Base-by-base conservation (phyloP, 2,329 filamentous ascomycete species). In the Aquanectria penicillioides region DNA sequence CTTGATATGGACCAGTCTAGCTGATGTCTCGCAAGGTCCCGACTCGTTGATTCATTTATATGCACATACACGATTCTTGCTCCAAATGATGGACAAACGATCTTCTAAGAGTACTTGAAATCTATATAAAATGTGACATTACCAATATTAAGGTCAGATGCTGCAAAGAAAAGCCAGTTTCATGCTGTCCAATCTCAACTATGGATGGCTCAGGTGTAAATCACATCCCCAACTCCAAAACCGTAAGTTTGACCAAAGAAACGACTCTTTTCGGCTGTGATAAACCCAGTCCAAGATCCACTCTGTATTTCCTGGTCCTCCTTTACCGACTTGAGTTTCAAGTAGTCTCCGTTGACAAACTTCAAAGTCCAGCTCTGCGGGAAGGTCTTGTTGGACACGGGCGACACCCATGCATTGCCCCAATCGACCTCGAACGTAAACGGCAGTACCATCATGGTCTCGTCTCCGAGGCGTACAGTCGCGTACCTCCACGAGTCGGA, bases 301-400 rank as follows among this genome's bases (percentile, higher is more conserved):
- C 9, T 9, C 34, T 18, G 17, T 5, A 50, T 34, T 17, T 50
- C 46, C 15, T 50, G 46, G 25, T 50, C 46, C 1, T 38, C 34
- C 34, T 23, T 38, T 13, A 31, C 33, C 12, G 46, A 53, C 23
- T 44, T 34, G 15, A 53, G 3, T 11, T 18, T 22, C 3, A 53
- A 13, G 31, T 36, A 53, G 29, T 53, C 50, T 9, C 50, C 50
- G 12, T 53, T 53, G 5, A 44, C 50, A n/a, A 53, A 53, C 29
- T 20, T 44, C 15, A 44, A 23, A 6, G 38, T 44, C 50, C 50
- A 53, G 38, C 50, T 53, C 23, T 36, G 50, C 15, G 50, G 50
- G 28, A 25, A 53, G 12, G 36, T 44, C 17, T 15, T 5, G 20
- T 40, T 40, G 1, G 50, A 28, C 20, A 22, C 3, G 12, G 50